Base-by-base conservation (phyloP, 805 yeast genomes). In the Myxozyma mucilagina region DNA sequence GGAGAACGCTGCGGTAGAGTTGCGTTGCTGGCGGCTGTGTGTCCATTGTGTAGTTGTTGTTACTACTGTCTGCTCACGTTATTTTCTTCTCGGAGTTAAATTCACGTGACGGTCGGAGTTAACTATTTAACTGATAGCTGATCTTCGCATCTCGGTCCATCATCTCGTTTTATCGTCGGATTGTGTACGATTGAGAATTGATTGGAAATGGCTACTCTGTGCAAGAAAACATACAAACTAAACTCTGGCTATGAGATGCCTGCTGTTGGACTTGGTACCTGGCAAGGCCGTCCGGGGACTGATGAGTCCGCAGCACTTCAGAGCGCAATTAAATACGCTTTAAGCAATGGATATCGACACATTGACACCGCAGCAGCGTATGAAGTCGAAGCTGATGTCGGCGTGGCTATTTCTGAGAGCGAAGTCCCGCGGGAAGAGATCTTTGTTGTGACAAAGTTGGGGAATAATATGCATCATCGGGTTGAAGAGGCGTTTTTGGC, bases 321-420 rank as follows among this genome's bases (percentile, higher is more conserved):
- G 39, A 31, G 54, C 14, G 47, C 96, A 10, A 75, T 85, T 67
- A 69, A 72, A 49, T 79, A 14, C 43, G 59, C 59, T 2, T 29
- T 56, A 6, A 24, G 43, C 14, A 14, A 18, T 9, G 93, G 93
- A 32, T 87, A 87, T 76, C 81, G 83, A 67, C 96, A 88, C 73
- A 86, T 89, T 65, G 96, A 89, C 73, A 83, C 90, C 32, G 96
- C 96, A 35, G 82, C 54, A 47, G 60, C 47, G 61, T 89, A 89
- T 71, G 82, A 82, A 1, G 86, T 86, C 69, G 96, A 89, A 72
- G 76, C 72, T 20, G 84, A 81, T 64, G 86, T 87, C n/a, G 91
- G 96, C 3, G 49, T 18, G 4, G 71, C 68, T 4, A 64, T 71
- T 54, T 59, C 57, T 35, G 63, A 60, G 38, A 76, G 76, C 38